These are phyloP conservation scores for Potentilla sterilis DNA, from an alignment of 306 rosid species.

Conservation along the genomic window DNA sequence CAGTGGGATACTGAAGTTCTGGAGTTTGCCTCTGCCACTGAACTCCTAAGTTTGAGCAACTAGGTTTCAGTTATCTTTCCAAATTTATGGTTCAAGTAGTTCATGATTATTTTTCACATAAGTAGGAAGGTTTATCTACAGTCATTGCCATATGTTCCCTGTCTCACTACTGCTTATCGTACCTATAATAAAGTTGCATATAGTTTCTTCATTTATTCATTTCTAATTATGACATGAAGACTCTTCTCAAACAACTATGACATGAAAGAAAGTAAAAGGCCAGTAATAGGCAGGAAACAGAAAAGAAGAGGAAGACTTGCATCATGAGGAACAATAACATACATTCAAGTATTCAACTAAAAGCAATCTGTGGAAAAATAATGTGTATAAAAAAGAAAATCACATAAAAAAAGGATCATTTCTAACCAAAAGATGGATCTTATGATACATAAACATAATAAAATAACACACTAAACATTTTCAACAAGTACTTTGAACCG, in stretches of 20 bases:
- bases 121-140: neutral
- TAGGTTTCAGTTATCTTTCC: neutral
- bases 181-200: neutral
- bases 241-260: neutral
- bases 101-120: neutral
- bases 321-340: neutral
- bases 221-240: neutral
- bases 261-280: neutral
- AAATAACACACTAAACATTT: conserved; percentile 26
- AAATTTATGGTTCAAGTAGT: neutral
- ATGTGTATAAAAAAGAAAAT: conserved; percentile 9
- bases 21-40: conserved; percentile 14
- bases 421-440: conserved; percentile 25
- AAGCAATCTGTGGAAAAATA: conserved; percentile 14
- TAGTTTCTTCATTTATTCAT: neutral
- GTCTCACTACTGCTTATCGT: neutral
- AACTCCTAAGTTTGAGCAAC: neutral
- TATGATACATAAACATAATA: conserved; percentile 26
- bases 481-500: conserved; percentile 31
- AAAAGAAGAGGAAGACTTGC: neutral
- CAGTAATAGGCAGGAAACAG: neutral
- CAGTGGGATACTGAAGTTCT: neutral
- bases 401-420: conserved; percentile 20
- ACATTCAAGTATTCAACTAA: neutral
- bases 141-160: neutral